phyloP scores from a whole-genome alignment of 257 asterid species.

The Solanum pinnatisectum region DNA sequence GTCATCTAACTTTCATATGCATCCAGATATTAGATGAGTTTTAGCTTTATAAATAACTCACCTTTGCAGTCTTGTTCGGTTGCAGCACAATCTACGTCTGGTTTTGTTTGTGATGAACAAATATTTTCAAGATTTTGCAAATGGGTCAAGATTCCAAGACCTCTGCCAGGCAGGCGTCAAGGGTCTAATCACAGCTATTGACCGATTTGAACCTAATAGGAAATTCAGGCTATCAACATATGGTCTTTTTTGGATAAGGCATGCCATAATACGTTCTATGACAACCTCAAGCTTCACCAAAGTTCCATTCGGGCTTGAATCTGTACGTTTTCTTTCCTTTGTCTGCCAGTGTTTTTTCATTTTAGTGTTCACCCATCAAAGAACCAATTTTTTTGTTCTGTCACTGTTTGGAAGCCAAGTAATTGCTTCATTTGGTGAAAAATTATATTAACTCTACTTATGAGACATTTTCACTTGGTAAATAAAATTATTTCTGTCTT shows the following conservation, averaged over 20 bases:
- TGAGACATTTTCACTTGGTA: neutral
- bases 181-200: conserved; percentile 87
- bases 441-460: neutral
- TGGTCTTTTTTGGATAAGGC: conserved; percentile 92
- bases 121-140: conserved; percentile 73
- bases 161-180: conserved; percentile 94
- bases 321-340: conserved; percentile 39
- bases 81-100: conserved; percentile 93
- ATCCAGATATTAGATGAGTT: neutral
- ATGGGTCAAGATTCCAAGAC: conserved; percentile 77
- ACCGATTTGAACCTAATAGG: conserved; percentile 81
- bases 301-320: conserved; percentile 90
- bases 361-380: neutral
- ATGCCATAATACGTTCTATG: conserved; percentile 79
- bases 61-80: conserved; percentile 2
- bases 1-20: neutral
- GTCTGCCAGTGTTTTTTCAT: neutral
- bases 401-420: neutral
- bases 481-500: neutral
- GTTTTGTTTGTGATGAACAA: conserved; percentile 86
- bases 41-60: neutral
- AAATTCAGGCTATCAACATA: conserved; percentile 69
- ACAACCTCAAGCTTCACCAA: conserved; percentile 87
- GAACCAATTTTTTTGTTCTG: neutral
- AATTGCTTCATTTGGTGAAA: neutral